These are phyloP conservation scores for Adansonia madagascariensis DNA, from an alignment of 441 rosid species.

Conservation along the genomic window DNA sequence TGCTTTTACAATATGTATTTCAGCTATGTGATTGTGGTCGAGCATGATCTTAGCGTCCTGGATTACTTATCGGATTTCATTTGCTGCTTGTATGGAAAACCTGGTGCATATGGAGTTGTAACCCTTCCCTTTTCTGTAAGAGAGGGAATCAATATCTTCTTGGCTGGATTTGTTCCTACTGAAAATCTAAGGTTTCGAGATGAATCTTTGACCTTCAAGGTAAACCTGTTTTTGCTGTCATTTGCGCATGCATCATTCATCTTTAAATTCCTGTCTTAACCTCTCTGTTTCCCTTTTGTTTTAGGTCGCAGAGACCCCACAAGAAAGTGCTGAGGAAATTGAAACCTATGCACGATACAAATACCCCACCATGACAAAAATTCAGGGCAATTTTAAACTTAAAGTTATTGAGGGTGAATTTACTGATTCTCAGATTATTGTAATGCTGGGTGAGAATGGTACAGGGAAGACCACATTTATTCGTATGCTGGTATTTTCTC, in stretches of 20 bases:
- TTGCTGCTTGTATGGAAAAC: conserved; percentile 96
- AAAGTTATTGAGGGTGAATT: conserved; percentile 92
- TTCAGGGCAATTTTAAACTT: conserved; percentile 82
- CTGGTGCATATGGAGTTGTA: conserved; percentile 98
- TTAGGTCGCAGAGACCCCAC: conserved; percentile 98
- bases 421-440: conserved; percentile 94
- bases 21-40: conserved; percentile 98
- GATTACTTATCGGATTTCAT: conserved; percentile 96
- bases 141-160: conserved; percentile 94
- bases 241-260: not conserved
- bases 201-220: conserved; percentile 92
- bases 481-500: conserved; percentile 81
- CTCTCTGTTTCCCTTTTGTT: conserved; percentile 29
- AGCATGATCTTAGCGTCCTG: conserved; percentile 97
- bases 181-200: conserved; percentile 92
- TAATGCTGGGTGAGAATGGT: conserved; percentile 98
- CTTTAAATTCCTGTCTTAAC: not conserved
- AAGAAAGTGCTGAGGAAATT: conserved; percentile 82
- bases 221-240: conserved; percentile 26
- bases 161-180: conserved; percentile 97
- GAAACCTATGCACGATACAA: conserved; percentile 90
- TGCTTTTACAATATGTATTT: conserved; percentile 23
- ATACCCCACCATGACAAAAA: conserved; percentile 88
- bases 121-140: conserved; percentile 99
- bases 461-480: conserved; percentile 98